These are phyloP conservation scores for Mesostigma viride DNA, from an alignment of 139 green algal genomes.

Conservation along the genomic window DNA sequence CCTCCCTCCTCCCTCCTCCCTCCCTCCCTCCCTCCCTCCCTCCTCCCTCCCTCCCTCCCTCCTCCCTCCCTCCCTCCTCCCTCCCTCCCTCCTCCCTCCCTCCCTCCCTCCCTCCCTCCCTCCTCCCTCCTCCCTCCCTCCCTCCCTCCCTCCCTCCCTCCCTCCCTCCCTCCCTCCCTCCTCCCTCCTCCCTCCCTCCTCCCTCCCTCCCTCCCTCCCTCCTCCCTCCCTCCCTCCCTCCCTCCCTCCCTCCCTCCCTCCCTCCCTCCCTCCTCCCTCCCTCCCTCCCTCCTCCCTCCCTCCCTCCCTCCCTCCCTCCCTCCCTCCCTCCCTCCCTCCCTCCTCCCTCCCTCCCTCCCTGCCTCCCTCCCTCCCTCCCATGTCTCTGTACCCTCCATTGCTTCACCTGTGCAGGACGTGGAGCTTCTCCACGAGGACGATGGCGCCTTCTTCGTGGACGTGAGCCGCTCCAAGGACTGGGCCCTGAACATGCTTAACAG, in stretches of 20 bases:
- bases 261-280: no score
- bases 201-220: no score
- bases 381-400: not conserved
- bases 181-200: no score
- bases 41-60: not conserved
- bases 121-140: not conserved
- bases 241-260: no score
- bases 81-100: not conserved
- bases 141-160: not conserved
- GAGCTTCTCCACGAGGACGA: conserved; percentile 1
- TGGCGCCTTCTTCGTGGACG: conserved; percentile 12
- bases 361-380: not conserved
- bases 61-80: not conserved
- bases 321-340: not conserved
- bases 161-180: not conserved
- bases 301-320: not conserved
- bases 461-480: conserved; percentile 27
- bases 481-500: conserved; percentile 15
- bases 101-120: not conserved
- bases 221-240: no score
- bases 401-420: not conserved
- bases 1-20: not conserved
- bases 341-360: not conserved
- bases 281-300: no score
- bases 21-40: not conserved